phyloP scores from a whole-genome alignment of 73 alveolate genomes.

The Paramecium sexaurelia region DNA sequence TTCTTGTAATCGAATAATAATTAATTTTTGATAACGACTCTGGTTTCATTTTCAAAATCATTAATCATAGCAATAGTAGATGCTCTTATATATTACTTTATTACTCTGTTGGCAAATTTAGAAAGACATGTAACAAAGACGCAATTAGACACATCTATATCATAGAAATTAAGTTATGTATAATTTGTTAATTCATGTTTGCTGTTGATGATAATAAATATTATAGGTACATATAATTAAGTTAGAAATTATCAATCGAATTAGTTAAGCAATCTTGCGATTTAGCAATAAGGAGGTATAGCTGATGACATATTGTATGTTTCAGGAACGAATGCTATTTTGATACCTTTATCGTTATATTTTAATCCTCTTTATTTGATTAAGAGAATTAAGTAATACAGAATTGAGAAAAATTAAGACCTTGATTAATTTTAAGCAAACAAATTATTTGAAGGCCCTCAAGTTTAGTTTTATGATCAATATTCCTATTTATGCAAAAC shows the following conservation, averaged over 20 bases:
- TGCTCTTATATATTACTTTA: background rate
- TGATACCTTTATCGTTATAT: background rate
- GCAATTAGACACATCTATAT: background rate
- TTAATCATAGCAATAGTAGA: background rate
- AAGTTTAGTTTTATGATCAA: background rate
- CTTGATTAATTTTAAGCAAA: background rate
- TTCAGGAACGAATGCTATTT: background rate
- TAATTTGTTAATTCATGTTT: slow-evolving; percentile 3
- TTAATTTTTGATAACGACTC: background rate
- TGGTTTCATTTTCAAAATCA: background rate
- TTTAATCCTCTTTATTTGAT: background rate
- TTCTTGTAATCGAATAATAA: background rate
- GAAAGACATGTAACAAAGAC: background rate
- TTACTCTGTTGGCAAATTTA: background rate
- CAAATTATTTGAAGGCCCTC: slow-evolving; percentile 21
- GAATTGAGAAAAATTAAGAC: background rate
- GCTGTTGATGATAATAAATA: background rate
- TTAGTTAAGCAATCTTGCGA: background rate
- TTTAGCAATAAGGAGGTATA: background rate
- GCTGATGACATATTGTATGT: background rate
- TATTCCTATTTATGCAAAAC: slow-evolving; percentile 7
- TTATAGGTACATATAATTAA: background rate
- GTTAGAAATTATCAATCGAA: background rate
- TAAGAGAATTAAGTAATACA: background rate
- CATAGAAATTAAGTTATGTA: background rate